These are phyloP conservation scores for Arthrocladium fulminans DNA, from an alignment of 2,329 filamentous ascomycete genomes.

Conservation along the genomic window DNA sequence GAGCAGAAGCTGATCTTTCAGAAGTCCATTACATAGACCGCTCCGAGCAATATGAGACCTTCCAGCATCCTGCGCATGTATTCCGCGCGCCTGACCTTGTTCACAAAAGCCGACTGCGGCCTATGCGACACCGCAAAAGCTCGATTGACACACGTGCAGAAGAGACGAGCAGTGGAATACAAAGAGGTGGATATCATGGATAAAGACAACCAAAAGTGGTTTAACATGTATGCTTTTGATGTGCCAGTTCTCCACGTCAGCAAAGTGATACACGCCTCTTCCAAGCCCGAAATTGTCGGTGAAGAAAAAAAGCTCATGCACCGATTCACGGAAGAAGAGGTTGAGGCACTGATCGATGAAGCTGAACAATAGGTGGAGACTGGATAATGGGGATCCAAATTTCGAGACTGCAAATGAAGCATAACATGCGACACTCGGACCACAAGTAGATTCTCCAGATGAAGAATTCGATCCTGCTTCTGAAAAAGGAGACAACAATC, in stretches of 20 bases:
- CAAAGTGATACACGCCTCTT: conserved; percentile 27
- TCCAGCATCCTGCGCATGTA: conserved; percentile 13
- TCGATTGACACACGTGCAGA: conserved; percentile 45
- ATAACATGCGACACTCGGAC: no score
- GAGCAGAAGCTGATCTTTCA: no score
- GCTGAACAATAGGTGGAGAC: conserved; percentile 24
- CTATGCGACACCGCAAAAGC: conserved; percentile 54
- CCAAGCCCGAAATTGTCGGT: conserved; percentile 33
- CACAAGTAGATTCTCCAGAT: no score
- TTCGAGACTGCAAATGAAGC: no score
- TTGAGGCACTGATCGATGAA: conserved; percentile 47
- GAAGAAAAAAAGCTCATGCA: conserved; percentile 53
- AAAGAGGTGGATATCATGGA: conserved; percentile 52
- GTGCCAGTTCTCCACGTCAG: conserved; percentile 55
- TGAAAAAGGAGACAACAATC: no score
- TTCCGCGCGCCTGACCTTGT: conserved; percentile 46
- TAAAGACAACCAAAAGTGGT: conserved; percentile 47
- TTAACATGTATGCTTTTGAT: conserved; percentile 54
- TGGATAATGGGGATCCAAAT: conserved; percentile 10
- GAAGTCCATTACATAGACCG: background rate
- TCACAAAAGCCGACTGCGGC: conserved; percentile 51
- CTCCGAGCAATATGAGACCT: conserved; percentile 14
- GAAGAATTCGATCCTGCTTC: no score
- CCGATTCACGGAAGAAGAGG: conserved; percentile 50
- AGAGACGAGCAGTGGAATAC: conserved; percentile 47